Evolutionary conservation across 2,329 filamentous ascomycete genomes (phyloP), one percentile per base, ranked within the genome.

Genomic region (Trichoderma sp.): DNA sequence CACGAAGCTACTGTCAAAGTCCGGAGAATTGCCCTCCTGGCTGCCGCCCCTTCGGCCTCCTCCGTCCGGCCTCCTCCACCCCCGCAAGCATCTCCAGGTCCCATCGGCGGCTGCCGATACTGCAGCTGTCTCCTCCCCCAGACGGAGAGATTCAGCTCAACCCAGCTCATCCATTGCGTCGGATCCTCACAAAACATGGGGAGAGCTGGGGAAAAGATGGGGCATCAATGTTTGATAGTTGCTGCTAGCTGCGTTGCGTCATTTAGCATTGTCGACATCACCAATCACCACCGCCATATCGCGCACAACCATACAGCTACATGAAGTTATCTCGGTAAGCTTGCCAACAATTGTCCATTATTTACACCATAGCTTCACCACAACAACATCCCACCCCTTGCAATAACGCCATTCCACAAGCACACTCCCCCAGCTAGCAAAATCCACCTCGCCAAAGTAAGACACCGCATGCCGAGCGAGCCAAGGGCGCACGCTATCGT

Each of bases 151-250:
- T 19, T 43, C 40, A 40, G 29, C 31, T 29, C 61, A 66, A 11
- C 4, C 10, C 29, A 58, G 27, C 27, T 27, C 27, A 37, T 33
- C 64, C 64, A 52, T 59, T 37, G n/a, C 33, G 35, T 67, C 64
- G 64, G 64, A 67, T 58, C 55, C n/a, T 49, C 27, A 56, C 58
- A 33, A 49, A 62, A 52, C n/a, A 24, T 16, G 63, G 55, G 63
- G 63, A 67, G 58, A 67, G 58, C 55, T 52, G 64, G 64, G 62
- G 64, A 67, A 49, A 67, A 67, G 40, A 67, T 67, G 64, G 64
- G 64, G 40, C 27, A 43, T 37, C 13, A 29, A 59, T 13, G 53
- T 29, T 35, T 8, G 11, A 24, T 16, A 49, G 5, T n/a, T 14
- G 2, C 37, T 31, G 19, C 27, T 49, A 59, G 63, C 40, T 52